A percentile compares a stretch with the other conserved stretches of the same genome.
Conservation (phyloP, 208 protist species). For the Naegleria fowleri region DNA sequence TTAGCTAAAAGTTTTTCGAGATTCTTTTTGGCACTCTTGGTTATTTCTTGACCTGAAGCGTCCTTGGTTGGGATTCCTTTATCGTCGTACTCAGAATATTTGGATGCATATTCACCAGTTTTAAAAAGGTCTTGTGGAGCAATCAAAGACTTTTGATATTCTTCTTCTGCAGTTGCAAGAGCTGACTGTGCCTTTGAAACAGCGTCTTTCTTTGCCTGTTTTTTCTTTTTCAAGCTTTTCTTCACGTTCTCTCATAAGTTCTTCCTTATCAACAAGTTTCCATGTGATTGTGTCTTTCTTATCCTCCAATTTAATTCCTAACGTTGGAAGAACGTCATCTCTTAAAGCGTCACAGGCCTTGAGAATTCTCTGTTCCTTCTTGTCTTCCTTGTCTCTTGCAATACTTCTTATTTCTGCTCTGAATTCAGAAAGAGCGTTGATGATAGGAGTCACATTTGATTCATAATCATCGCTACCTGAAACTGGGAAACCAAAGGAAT, state of each 20-base stretch:
- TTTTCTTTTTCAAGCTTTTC: neutral
- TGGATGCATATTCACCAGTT: neutral
- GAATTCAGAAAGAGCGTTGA: slow-evolving; percentile 3
- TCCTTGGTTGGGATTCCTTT: neutral
- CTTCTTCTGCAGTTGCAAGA: neutral
- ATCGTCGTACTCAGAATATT: slow-evolving; percentile 1
- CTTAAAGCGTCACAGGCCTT: slow-evolving; percentile 38
- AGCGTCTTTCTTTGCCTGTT: neutral
- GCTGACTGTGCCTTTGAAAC: neutral
- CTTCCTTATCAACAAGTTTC: neutral
- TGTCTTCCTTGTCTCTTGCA: slow-evolving; percentile 26
- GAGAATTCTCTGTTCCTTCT: slow-evolving; percentile 36
- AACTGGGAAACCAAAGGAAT: neutral
- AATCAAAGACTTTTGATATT: neutral
- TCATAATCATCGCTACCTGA: neutral
- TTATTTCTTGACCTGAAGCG: neutral
- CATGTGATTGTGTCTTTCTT: neutral
- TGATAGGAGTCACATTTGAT: neutral
- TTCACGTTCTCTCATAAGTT: neutral
- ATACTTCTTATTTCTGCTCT: neutral
- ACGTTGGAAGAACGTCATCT: slow-evolving; percentile 50
- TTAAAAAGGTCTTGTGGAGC: neutral
- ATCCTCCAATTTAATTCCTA: slow-evolving; percentile 57
- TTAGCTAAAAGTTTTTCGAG: neutral
- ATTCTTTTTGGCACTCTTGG: neutral